phyloP scores from a whole-genome alignment of 305 asterid genomes.

The Fraxinus greggii region DNA sequence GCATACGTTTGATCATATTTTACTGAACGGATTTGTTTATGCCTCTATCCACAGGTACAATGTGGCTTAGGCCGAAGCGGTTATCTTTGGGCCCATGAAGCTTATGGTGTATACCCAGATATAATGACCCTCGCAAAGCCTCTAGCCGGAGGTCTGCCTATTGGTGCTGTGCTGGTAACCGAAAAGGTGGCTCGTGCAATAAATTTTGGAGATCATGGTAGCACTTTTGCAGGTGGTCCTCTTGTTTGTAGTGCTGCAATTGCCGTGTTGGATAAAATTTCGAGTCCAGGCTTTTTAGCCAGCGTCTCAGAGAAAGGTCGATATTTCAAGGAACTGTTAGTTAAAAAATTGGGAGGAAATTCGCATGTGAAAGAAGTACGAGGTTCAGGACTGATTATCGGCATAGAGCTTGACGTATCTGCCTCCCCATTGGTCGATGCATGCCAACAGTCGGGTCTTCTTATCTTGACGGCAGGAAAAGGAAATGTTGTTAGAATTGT shows the following conservation, averaged over 20 bases:
- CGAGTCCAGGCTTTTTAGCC: constrained; percentile 54
- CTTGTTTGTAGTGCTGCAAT: constrained; percentile 84
- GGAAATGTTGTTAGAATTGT: constrained; percentile 85
- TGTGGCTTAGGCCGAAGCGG: constrained; percentile 93
- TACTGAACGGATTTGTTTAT: constrained; percentile 8
- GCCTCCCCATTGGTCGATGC: constrained; percentile 82
- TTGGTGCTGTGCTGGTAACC: constrained; percentile 74
- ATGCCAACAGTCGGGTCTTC: constrained; percentile 72
- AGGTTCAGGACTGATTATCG: constrained; percentile 80
- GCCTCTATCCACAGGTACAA: constrained; percentile 56
- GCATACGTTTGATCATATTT: constrained; percentile 8
- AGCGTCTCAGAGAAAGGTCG: constrained; percentile 63
- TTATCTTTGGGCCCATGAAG: constrained; percentile 92
- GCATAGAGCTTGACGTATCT: constrained; percentile 72
- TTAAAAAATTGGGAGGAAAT: constrained; percentile 52
- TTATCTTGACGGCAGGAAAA: constrained; percentile 83
- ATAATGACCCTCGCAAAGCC: constrained; percentile 96
- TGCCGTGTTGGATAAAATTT: constrained; percentile 72
- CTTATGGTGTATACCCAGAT: constrained; percentile 64
- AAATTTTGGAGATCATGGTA: constrained; percentile 81
- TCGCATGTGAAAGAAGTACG: constrained; percentile 72
- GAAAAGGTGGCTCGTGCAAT: constrained; percentile 73
- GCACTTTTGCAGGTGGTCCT: constrained; percentile 95
- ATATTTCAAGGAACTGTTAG: constrained; percentile 53
- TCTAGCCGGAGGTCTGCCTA: constrained; percentile 92